phyloP scores from a whole-genome alignment of 164 flowering plant genomes.

The Tinospora cordifolia region DNA sequence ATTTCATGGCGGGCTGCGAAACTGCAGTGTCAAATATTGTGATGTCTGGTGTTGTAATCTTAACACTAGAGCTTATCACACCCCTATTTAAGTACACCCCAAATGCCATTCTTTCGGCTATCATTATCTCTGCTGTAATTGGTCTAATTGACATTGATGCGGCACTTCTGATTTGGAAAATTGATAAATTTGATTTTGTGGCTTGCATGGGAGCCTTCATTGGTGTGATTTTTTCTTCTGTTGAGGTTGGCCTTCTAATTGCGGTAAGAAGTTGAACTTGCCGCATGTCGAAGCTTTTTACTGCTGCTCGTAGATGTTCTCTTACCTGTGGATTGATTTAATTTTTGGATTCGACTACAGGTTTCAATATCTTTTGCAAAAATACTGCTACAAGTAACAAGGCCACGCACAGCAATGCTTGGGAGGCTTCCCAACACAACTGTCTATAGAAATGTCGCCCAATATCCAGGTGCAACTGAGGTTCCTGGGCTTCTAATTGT shows the following conservation, averaged over 20 bases:
- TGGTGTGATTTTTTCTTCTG: constrained; percentile 71
- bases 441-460: constrained; percentile 59
- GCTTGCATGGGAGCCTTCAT: constrained; percentile 94
- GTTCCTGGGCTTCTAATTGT: constrained; percentile 59
- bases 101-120: constrained; percentile 80
- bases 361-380: constrained; percentile 71
- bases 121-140: constrained; percentile 77
- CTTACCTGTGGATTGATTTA: not conserved
- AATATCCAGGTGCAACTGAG: constrained; percentile 62
- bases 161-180: constrained; percentile 67
- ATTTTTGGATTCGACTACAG: constrained; percentile 23
- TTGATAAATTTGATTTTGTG: constrained; percentile 79
- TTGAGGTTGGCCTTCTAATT: constrained; percentile 81
- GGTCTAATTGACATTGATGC: constrained; percentile 64
- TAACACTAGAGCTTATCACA: constrained; percentile 66
- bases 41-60: constrained; percentile 67
- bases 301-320: not conserved
- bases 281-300: not conserved
- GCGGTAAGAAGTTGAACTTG: constrained; percentile 41
- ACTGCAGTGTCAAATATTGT: constrained; percentile 87
- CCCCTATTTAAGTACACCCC: constrained; percentile 92
- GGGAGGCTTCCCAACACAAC: constrained; percentile 58
- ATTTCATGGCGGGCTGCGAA: constrained; percentile 86
- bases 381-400: constrained; percentile 74
- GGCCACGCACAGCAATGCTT: constrained; percentile 68